Conservation (phyloP, 2,329 filamentous ascomycete species). For the Diplodia seriata region DNA sequence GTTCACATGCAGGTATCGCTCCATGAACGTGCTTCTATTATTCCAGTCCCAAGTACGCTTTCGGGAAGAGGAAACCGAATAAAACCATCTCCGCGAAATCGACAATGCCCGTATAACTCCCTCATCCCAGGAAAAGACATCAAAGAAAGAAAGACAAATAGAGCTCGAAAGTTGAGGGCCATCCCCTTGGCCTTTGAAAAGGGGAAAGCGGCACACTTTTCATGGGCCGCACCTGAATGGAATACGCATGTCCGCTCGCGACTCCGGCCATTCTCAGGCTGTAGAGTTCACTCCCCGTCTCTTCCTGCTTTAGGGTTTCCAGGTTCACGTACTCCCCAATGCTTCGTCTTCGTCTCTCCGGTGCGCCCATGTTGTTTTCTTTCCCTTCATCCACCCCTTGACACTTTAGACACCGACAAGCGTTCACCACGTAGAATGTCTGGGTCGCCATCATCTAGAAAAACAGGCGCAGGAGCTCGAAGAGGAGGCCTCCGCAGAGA, state of each 20-base stretch:
- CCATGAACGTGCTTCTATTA: neutral
- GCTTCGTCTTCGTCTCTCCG: neutral
- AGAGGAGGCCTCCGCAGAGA: slow-evolving; percentile 65
- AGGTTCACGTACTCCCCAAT: neutral
- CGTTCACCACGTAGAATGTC: neutral
- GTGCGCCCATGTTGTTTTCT: neutral
- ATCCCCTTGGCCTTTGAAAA: neutral
- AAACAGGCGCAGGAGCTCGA: slow-evolving; percentile 62
- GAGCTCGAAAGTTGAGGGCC: neutral
- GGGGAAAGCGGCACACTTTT: neutral
- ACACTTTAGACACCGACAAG: neutral
- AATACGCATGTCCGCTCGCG: neutral
- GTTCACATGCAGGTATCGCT: neutral
- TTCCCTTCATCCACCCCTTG: neutral
- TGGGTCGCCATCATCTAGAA: slow-evolving; percentile 39
- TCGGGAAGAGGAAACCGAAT: no score
- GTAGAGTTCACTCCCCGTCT: neutral
- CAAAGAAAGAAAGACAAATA: neutral
- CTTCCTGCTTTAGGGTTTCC: slow-evolving; percentile 4
- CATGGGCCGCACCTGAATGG: neutral
- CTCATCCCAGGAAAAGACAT: neutral
- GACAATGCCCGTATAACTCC: neutral
- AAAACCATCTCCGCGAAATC: neutral
- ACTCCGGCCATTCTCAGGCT: neutral
- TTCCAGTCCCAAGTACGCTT: neutral